These are phyloP conservation scores for Cinnamomum chago DNA, from an alignment of 164 flowering plant genomes.

Conservation along the genomic window DNA sequence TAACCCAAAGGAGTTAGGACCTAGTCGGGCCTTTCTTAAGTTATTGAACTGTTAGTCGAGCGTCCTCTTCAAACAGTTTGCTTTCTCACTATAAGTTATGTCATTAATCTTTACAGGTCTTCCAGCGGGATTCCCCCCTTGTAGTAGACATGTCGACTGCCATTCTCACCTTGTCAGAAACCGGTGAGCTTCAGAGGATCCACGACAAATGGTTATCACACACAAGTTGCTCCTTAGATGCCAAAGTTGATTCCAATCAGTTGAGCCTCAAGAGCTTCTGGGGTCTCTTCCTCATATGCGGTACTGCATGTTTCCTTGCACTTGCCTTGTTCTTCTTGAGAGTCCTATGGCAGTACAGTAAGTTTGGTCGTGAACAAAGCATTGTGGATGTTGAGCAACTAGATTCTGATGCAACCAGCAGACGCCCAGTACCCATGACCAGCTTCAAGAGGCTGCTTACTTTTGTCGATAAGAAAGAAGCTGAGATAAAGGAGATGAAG, in stretches of 20 bases:
- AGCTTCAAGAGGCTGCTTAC: slow-evolving; percentile 48
- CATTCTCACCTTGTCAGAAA: slow-evolving; percentile 78
- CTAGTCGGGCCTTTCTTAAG: too few relatives aligned
- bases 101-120: slow-evolving; percentile 46
- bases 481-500: slow-evolving; percentile 29
- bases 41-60: too few relatives aligned
- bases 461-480: slow-evolving; percentile 70
- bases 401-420: slow-evolving; percentile 8
- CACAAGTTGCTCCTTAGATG: slow-evolving; percentile 33
- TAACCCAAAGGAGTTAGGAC: too few relatives aligned
- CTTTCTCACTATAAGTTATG: too few relatives aligned
- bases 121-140: slow-evolving; percentile 86
- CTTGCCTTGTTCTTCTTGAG: slow-evolving; percentile 49
- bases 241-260: slow-evolving; percentile 33
- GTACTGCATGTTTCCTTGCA: slow-evolving; percentile 58
- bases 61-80: too few relatives aligned
- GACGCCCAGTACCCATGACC: slow-evolving; percentile 15
- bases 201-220: slow-evolving; percentile 68
- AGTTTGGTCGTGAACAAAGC: slow-evolving; percentile 32
- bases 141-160: slow-evolving; percentile 90
- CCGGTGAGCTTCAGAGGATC: slow-evolving; percentile 79
- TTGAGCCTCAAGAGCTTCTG: slow-evolving; percentile 84
- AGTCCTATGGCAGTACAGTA: slow-evolving; percentile 51
- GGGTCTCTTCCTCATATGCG: slow-evolving; percentile 90
- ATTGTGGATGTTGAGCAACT: slow-evolving; percentile 29